phyloP scores from a whole-genome alignment of 768 basidiomycete species.

The Lenzites betulinus region DNA sequence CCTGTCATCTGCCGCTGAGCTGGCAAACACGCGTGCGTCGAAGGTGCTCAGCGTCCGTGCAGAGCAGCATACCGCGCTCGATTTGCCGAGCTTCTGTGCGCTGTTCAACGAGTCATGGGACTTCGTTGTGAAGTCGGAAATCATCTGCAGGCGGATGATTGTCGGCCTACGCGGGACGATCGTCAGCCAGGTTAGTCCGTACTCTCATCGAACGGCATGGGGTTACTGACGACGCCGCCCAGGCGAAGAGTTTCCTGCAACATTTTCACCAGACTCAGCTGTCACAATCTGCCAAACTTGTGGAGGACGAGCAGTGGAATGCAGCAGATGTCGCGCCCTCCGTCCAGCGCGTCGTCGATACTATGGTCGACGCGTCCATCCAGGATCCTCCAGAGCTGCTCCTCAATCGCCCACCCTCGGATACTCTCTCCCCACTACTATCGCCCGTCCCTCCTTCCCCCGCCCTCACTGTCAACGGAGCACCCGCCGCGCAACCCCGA shows the following conservation, averaged over 20 bases:
- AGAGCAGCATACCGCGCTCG: conserved; percentile 76
- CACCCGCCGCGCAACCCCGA: background rate
- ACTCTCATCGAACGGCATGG: conserved; percentile 5
- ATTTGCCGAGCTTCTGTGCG: conserved; percentile 71
- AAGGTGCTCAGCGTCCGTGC: conserved; percentile 75
- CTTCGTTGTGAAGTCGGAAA: conserved; percentile 88
- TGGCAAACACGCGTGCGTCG: conserved; percentile 80
- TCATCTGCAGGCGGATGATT: conserved; percentile 87
- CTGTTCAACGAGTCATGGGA: conserved; percentile 87
- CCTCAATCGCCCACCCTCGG: conserved; percentile 33
- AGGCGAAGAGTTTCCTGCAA: conserved; percentile 89
- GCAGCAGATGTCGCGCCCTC: conserved; percentile 69
- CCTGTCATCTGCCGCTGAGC: conserved; percentile 77
- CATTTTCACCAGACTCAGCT: conserved; percentile 83
- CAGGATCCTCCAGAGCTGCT: conserved; percentile 74
- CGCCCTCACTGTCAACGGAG: conserved; percentile 21
- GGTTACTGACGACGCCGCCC: background rate
- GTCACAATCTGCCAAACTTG: conserved; percentile 79
- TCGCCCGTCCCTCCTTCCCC: conserved; percentile 24
- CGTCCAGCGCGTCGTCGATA: conserved; percentile 71
- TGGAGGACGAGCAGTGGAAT: conserved; percentile 96
- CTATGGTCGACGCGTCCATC: conserved; percentile 81
- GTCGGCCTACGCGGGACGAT: conserved; percentile 87
- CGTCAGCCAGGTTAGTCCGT: conserved; percentile 65
- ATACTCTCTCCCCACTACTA: conserved; percentile 31